A percentile compares a stretch with the other conserved stretches of the same genome.
phyloP scores from a whole-genome alignment of 2,329 filamentous ascomycete genomes.

The Madurella mycetomatis region DNA sequence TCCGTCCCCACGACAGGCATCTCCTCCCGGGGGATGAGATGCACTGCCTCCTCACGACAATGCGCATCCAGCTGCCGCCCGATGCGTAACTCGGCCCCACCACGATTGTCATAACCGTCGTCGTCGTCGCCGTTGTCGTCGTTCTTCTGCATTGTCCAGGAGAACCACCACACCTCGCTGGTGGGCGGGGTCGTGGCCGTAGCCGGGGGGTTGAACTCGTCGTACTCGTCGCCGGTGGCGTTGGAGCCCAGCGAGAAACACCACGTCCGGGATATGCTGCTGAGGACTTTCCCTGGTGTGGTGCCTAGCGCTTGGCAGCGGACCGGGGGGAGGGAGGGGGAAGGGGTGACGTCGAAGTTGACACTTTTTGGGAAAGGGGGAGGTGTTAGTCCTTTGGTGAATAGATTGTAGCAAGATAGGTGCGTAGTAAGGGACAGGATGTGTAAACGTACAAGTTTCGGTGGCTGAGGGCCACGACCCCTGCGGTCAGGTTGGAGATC shows the following conservation, averaged over 20 bases:
- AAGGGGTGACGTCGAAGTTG: slow-evolving; percentile 19
- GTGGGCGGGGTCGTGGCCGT: not conserved
- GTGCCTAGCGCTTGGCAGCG: slow-evolving; percentile 22
- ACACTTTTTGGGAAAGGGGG: slow-evolving; percentile 12
- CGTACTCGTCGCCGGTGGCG: not conserved
- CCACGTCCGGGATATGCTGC: slow-evolving; percentile 11
- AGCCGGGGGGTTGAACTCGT: too few species aligned
- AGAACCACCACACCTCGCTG: slow-evolving; percentile 14
- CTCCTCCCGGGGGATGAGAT: not conserved
- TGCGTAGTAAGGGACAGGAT: not conserved
- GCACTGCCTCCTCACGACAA: slow-evolving; percentile 10
- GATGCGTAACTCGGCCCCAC: slow-evolving; percentile 14
- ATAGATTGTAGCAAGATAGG: not conserved
- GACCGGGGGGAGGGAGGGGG: not conserved
- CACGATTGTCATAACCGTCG: too few species aligned
- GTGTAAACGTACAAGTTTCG: slow-evolving; percentile 13
- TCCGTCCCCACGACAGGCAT: slow-evolving; percentile 11
- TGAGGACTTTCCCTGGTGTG: slow-evolving; percentile 10
- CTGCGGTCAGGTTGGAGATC: slow-evolving; percentile 18
- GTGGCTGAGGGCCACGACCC: slow-evolving; percentile 20
- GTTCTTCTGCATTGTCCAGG: not conserved
- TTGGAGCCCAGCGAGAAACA: slow-evolving; percentile 10
- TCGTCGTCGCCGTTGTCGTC: not conserved
- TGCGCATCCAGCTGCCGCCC: slow-evolving; percentile 12
- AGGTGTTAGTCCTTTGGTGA: not conserved